Conservation (phyloP, 345 rosid species). For the Diplotaxis tenuifolia region DNA sequence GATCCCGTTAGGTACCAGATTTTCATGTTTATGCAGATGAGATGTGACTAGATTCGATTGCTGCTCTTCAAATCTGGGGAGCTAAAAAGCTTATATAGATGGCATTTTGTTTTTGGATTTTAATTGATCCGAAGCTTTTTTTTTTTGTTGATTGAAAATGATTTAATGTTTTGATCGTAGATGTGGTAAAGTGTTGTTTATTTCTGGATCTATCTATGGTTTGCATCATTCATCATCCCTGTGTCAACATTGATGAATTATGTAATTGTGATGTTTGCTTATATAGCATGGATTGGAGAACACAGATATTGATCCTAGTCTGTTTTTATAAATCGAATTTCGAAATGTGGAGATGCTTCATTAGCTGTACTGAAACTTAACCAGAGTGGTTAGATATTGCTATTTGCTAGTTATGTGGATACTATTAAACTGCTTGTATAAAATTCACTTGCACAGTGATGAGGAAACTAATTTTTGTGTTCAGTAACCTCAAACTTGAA, state of each 20-base stretch:
- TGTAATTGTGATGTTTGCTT: not conserved
- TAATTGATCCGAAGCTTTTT: not conserved
- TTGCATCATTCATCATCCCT: not conserved
- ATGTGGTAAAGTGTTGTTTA: conserved; percentile 1
- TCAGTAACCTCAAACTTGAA: not conserved
- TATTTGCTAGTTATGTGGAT: not conserved
- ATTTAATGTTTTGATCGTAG: not conserved
- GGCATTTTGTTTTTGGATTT: not conserved
- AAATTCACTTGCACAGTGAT: not conserved
- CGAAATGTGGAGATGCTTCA: not conserved
- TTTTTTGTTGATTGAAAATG: not conserved
- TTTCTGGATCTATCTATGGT: conserved; percentile 18
- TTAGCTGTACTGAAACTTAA: not conserved
- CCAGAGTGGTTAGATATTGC: not conserved
- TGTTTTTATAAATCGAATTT: not conserved
- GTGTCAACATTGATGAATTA: not conserved
- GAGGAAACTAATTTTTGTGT: not conserved
- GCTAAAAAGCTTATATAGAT: not conserved
- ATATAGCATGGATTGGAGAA: not conserved
- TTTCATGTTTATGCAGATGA: conserved; percentile 14
- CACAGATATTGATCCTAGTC: not conserved
- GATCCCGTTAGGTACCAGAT: not conserved
- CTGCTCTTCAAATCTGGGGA: conserved; percentile 19
- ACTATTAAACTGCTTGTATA: not conserved
- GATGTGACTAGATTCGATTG: conserved; percentile 17